A percentile compares a stretch with the other conserved stretches of the same genome.
Evolutionary conservation across 306 rosid genomes (phyloP).

Genomic region (Biancaea sappan): DNA sequence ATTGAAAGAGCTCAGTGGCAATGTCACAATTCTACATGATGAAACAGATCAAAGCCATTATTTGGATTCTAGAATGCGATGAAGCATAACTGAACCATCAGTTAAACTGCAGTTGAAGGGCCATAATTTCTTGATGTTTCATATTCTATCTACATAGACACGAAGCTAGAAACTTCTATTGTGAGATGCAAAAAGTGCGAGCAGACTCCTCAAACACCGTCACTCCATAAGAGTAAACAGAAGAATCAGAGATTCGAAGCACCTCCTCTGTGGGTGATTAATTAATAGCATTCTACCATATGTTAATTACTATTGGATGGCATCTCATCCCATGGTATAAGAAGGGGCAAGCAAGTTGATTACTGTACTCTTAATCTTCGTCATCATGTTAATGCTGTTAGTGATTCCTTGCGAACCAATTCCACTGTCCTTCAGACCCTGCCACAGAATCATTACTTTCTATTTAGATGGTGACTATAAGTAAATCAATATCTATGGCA

Average conservation of each 20-base stretch:
- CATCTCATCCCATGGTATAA: slow-evolving; percentile 79
- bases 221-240: slow-evolving; percentile 7
- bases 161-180: background rate
- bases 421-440: slow-evolving; percentile 93
- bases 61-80: background rate
- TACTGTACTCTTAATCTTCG: slow-evolving; percentile 73
- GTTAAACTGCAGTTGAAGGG: background rate
- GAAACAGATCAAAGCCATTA: background rate
- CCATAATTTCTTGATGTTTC: slow-evolving; percentile 9
- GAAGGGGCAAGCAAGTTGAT: slow-evolving; percentile 74
- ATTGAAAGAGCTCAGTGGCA: background rate
- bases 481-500: background rate
- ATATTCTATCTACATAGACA: slow-evolving; percentile 10
- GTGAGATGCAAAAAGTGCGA: background rate
- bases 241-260: slow-evolving; percentile 21
- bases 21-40: background rate
- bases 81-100: background rate
- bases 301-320: background rate
- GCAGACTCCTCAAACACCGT: background rate
- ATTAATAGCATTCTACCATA: slow-evolving; percentile 1
- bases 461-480: slow-evolving; percentile 4
- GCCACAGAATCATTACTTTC: slow-evolving; percentile 39
- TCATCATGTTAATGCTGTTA: slow-evolving; percentile 86
- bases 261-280: background rate
- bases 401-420: slow-evolving; percentile 91